These are phyloP conservation scores for Claviceps spartinae DNA, from an alignment of 2,329 filamentous ascomycete species.

Conservation along the genomic window DNA sequence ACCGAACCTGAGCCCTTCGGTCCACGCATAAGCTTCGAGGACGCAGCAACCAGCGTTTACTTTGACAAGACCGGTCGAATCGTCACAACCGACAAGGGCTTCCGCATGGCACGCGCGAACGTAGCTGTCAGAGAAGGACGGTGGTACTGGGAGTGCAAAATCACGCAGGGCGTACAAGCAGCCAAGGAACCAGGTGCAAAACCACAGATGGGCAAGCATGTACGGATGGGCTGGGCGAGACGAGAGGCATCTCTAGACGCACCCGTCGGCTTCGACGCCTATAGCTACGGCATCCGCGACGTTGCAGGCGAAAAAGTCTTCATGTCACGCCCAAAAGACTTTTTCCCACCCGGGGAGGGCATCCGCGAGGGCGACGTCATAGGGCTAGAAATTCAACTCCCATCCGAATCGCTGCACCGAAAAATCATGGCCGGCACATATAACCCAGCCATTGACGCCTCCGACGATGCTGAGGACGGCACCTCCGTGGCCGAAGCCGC, in stretches of 20 bases:
- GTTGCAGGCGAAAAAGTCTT: constrained; percentile 83
- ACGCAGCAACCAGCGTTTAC: constrained; percentile 72
- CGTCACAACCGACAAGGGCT: constrained; percentile 84
- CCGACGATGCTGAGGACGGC: constrained; percentile 29
- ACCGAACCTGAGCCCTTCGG: constrained; percentile 76
- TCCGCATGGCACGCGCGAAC: constrained; percentile 82
- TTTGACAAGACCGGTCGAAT: constrained; percentile 64
- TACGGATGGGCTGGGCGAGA: constrained; percentile 78
- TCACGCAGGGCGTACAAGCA: constrained; percentile 57
- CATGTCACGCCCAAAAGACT: constrained; percentile 84
- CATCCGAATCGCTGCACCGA: constrained; percentile 70
- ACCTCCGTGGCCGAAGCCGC: constrained; percentile 41
- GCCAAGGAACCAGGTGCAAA: constrained; percentile 28
- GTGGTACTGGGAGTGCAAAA: constrained; percentile 88
- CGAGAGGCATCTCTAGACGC: constrained; percentile 71
- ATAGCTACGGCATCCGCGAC: constrained; percentile 88
- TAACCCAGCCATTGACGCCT: constrained; percentile 67
- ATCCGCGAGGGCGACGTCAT: constrained; percentile 87
- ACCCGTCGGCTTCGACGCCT: constrained; percentile 76
- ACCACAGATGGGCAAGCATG: constrained; percentile 41
- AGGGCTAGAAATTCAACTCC: constrained; percentile 82
- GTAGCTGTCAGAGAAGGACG: constrained; percentile 79
- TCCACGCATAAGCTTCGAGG: constrained; percentile 82
- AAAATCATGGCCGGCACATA: constrained; percentile 81
- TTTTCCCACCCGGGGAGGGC: constrained; percentile 66